Evolutionary conservation across 2,329 filamentous ascomycete genomes (phyloP).

Genomic region (Paecilomyces sp.): DNA sequence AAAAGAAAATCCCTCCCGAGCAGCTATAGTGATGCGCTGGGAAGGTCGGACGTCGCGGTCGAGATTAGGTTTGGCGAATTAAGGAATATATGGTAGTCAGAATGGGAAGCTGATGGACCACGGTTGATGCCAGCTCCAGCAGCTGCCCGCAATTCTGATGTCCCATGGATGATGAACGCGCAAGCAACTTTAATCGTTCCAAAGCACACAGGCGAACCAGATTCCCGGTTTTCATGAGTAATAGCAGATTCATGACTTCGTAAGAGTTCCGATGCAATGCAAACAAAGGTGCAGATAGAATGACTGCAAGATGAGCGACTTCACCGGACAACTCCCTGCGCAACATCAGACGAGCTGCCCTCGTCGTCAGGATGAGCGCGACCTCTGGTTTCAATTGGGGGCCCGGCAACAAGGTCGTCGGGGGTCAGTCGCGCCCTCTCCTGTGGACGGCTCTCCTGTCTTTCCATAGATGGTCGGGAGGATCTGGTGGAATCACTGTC

Average conservation of each 20-base stretch:
- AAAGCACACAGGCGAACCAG: background rate
- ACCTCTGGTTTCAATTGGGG: background rate
- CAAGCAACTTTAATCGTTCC: background rate
- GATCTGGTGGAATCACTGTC: background rate
- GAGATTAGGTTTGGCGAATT: background rate
- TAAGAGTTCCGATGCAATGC: background rate
- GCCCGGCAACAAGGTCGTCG: background rate
- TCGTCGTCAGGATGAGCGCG: background rate
- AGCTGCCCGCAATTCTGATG: background rate
- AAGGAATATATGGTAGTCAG: background rate
- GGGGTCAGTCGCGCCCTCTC: background rate
- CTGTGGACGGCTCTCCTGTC: background rate
- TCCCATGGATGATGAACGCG: background rate
- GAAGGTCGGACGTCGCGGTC: background rate
- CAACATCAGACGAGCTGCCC: background rate
- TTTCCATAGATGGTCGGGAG: background rate
- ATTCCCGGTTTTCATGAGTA: background rate
- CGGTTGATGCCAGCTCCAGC: background rate
- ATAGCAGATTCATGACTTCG: background rate
- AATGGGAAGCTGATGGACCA: background rate
- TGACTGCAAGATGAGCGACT: background rate
- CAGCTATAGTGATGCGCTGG: background rate
- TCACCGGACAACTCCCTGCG: background rate
- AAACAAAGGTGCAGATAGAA: background rate
- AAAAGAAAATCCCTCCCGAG: background rate